These are phyloP conservation scores for Phytophthora sansomeana DNA, from an alignment of 352 stramenopile species.

Conservation along the genomic window DNA sequence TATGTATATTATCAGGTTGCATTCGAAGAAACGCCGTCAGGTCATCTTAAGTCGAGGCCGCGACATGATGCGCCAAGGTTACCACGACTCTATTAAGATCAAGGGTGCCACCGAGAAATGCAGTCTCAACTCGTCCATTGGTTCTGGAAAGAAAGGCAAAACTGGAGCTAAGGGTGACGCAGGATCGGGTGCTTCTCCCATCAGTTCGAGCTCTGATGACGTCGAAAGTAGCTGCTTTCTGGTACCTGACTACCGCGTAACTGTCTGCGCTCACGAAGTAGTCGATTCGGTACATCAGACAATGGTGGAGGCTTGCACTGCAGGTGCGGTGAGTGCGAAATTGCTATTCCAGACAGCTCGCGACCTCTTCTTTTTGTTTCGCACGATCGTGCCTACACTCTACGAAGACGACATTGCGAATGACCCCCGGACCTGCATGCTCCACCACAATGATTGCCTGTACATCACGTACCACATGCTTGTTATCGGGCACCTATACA, in stretches of 20 bases:
- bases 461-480: slow-evolving; percentile 88
- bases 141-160: slow-evolving; percentile 49
- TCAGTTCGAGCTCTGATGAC: slow-evolving; percentile 29
- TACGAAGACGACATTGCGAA: slow-evolving; percentile 76
- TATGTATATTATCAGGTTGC: slow-evolving; percentile 46
- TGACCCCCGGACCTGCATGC: slow-evolving; percentile 71
- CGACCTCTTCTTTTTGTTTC: slow-evolving; percentile 80
- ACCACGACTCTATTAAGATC: slow-evolving; percentile 73
- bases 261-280: slow-evolving; percentile 59
- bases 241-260: slow-evolving; percentile 71
- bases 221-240: slow-evolving; percentile 67
- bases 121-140: slow-evolving; percentile 52
- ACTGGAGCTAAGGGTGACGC: slow-evolving; percentile 11
- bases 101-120: slow-evolving; percentile 59
- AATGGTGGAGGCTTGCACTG: slow-evolving; percentile 65
- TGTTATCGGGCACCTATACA: slow-evolving; percentile 77
- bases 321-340: slow-evolving; percentile 48
- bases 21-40: slow-evolving; percentile 76
- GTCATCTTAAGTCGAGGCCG: slow-evolving; percentile 60
- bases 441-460: slow-evolving; percentile 88
- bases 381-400: slow-evolving; percentile 68
- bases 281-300: slow-evolving; percentile 74
- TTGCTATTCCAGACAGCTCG: slow-evolving; percentile 84
- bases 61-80: slow-evolving; percentile 62
- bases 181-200: slow-evolving; percentile 8